Percentiles rank a stretch among this genome's conserved stretches.
phyloP scores from a whole-genome alignment of 768 basidiomycete species.

The Rhodotorula diobovata region DNA sequence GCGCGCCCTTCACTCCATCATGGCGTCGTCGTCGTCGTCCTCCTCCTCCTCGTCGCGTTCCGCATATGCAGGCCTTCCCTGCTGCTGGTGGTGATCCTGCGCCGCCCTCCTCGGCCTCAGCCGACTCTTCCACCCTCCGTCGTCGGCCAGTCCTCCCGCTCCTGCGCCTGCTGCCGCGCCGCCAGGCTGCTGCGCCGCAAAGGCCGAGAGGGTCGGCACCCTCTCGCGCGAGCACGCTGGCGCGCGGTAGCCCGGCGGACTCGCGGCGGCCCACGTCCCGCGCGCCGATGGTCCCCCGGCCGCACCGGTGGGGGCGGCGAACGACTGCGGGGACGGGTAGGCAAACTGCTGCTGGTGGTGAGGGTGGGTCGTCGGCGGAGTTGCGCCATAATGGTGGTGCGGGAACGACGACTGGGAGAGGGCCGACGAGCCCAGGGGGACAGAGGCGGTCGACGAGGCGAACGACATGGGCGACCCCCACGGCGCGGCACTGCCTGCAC shows the following conservation, averaged over 20 bases:
- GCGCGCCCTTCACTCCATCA: not conserved
- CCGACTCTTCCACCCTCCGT: not conserved
- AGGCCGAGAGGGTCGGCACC: not conserved
- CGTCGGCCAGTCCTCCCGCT: not conserved
- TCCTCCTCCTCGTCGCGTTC: no score
- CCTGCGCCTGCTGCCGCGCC: not conserved
- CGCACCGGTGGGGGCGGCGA: not conserved
- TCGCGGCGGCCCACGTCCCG: not conserved
- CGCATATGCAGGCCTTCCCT: not conserved
- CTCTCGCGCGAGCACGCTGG: constrained; percentile 8
- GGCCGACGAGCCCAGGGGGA: not conserved
- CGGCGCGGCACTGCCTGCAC: not conserved
- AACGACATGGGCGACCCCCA: constrained; percentile 20
- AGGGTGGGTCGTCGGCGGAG: not conserved
- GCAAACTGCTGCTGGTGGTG: no score
- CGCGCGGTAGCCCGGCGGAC: not conserved
- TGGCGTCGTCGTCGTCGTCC: constrained; percentile 1
- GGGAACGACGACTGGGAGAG: not conserved
- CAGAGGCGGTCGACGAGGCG: not conserved
- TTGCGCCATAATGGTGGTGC: not conserved
- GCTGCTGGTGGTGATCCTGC: not conserved
- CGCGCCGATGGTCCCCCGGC: not conserved
- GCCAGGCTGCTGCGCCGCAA: not conserved
- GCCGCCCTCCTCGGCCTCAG: not conserved
- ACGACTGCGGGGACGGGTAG: not conserved